Evolutionary conservation across 805 yeast species (phyloP), one percentile per base, ranked within the genome.

Genomic region (Hanseniaspora lachancei): DNA sequence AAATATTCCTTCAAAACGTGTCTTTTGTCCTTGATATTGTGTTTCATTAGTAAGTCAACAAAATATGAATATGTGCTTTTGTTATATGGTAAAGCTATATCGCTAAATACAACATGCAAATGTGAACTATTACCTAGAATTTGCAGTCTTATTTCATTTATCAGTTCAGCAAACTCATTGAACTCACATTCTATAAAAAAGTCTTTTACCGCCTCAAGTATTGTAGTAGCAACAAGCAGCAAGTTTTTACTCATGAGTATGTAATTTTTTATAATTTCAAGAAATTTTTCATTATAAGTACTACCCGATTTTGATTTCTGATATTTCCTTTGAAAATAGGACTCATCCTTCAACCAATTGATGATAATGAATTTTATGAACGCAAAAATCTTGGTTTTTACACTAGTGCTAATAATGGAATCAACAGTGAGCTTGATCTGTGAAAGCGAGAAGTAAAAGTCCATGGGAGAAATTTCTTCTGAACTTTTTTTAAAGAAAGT

Each of bases 151-250:
- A 52, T 36, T 27, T 52, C 49, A 16, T 24, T 13, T 10, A 39
- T 21, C 8, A 53, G 2, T 8, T 27, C 46, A 16, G 27, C 39
- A 27, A 53, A 53, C 16, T 53, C 49, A 10, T 43, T n/a, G n/a
- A 46, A 39, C 7, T 18, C 27, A n/a, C 56, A 53, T 24, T 53
- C 56, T 16, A 46, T 20, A 12, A 53, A 53, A 36, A 53, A 53
- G 15, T 16, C 34, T 13, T 21, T 27, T 9, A 53, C 23, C 2
- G 56, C 40, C 13, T 32, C 16, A 2, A 29, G 7, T 5, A 53
- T 8, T 2, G 56, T 38, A 32, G 40, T 36, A n/a, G 50, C 21
- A n/a, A 46, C n/a, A 5, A 53, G 7, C 13, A 53, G 12, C 32
- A 46, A 9, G 23, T 46, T 46, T 20, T 39, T 38, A 9, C 23